Base-by-base conservation (phyloP, 2,329 filamentous ascomycete species). In the Volutella citrinella region DNA sequence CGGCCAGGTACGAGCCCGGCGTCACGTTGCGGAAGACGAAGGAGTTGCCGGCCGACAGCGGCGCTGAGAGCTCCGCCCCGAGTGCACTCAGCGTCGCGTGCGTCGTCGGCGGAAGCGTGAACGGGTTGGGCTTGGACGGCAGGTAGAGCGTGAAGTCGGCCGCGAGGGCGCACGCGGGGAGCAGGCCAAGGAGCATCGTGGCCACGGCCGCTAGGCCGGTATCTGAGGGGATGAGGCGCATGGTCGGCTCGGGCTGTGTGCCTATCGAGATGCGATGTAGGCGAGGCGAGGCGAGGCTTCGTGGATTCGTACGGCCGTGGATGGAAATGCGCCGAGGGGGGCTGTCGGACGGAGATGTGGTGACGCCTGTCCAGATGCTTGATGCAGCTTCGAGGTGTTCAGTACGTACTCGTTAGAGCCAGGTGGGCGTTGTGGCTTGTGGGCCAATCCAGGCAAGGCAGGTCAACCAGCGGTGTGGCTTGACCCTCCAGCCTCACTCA, bases 1-100 rank as follows among this genome's bases (percentile, higher is more conserved):
- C 87, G 29, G 85, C 80, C 6, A 97, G 76, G 60, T 96, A 96
- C 38, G 81, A 87, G 2, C 82, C 84, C 1, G 72, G 59, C 6
- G 76, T 73, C 32, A 95, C 72, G 50, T 89, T 81, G 46, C 63
- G 65, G 69, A 96, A 95, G 43, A 79, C 72, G 55, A 96, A 88
- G 16, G 78, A 80, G 59, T 87, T 85, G 49, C 72, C 63, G 24
- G 74, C 67, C 10, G 82, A 80, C 9, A 95, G 66, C 9, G 82
- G 81, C 10, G 85, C 80, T 17, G 74, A 51, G 53, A 57, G 49
- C 41, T 56, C 46, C 19, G 42, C 43, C 40, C 61, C 55, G 10
- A 68, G 64, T 13, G 70, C 51, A 14, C 65, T 64, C 30, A 78
- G 70, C 29, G 76, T 80, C 22, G 80, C 82, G 56, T 83, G 81